These are phyloP conservation scores for Eremochloa ophiuroides DNA, from an alignment of 176 grass and related monocot species.

Conservation along the genomic window DNA sequence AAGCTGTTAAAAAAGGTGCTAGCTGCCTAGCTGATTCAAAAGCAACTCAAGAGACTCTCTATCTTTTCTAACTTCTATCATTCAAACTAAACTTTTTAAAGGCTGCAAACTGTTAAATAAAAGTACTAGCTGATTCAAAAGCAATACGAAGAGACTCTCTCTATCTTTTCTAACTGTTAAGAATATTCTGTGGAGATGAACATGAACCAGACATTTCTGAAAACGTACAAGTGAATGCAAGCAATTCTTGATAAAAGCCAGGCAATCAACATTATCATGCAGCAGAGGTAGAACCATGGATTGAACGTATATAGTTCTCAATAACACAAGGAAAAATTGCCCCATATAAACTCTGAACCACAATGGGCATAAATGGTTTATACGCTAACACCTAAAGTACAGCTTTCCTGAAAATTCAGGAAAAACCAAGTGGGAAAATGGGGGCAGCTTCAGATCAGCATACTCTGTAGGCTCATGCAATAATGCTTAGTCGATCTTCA, in stretches of 20 bases:
- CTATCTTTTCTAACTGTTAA: no score
- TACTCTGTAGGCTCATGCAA: background rate
- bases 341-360: background rate
- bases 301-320: constrained; percentile 18
- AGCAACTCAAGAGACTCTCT: no score
- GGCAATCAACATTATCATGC: background rate
- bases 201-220: background rate
- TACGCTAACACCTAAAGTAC: constrained; percentile 14
- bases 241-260: background rate
- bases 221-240: background rate
- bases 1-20: no score
- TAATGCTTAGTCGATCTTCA: constrained; percentile 30
- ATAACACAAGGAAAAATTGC: constrained; percentile 10
- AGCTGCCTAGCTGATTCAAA: no score
- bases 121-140: no score
- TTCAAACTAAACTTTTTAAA: no score
- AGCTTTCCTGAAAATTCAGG: background rate
- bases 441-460: background rate
- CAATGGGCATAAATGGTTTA: constrained; percentile 10
- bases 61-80: no score
- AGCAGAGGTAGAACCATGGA: background rate
- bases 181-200: background rate
- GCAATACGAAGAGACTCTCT: no score
- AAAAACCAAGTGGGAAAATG: background rate
- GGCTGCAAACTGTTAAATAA: no score